A percentile compares a stretch with the other conserved stretches of the same genome.
These are phyloP conservation scores for Pochonia chlamydosporia DNA, from an alignment of 2,329 filamentous ascomycete genomes.

Conservation along the genomic window DNA sequence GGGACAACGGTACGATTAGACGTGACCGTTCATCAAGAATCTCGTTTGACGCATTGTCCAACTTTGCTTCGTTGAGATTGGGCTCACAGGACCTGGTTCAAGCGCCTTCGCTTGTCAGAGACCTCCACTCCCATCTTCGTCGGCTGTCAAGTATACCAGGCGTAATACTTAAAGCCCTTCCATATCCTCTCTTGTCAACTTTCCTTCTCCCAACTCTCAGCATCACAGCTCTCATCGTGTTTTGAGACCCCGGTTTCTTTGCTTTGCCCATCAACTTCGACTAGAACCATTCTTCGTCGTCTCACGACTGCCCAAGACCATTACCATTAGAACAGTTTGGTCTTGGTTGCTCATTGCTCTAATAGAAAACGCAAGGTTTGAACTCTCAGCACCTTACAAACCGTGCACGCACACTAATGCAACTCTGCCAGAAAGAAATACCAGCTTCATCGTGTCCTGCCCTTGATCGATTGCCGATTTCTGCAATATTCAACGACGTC, in stretches of 20 bases:
- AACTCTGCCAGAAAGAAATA: not conserved
- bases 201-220: not conserved
- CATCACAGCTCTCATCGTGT: not conserved
- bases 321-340: too few species aligned
- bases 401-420: too few species aligned
- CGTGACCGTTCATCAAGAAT: not conserved
- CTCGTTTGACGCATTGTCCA: not conserved
- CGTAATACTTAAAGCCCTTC: not conserved
- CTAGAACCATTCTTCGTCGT: too few species aligned
- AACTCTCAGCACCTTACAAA: too few species aligned
- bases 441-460: not conserved
- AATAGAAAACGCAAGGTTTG: too few species aligned
- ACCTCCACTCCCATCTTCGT: conserved; percentile 4
- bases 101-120: not conserved
- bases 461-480: not conserved
- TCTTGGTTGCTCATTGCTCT: too few species aligned
- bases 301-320: too few species aligned
- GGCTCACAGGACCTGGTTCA: not conserved
- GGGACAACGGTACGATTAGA: not conserved
- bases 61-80: not conserved
- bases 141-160: conserved; percentile 10
- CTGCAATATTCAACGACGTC: not conserved
- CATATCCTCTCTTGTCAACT: not conserved
- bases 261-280: not conserved
- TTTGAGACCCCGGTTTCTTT: not conserved